phyloP scores from a whole-genome alignment of 2,329 filamentous ascomycete genomes.

The Beauveria sp. region DNA sequence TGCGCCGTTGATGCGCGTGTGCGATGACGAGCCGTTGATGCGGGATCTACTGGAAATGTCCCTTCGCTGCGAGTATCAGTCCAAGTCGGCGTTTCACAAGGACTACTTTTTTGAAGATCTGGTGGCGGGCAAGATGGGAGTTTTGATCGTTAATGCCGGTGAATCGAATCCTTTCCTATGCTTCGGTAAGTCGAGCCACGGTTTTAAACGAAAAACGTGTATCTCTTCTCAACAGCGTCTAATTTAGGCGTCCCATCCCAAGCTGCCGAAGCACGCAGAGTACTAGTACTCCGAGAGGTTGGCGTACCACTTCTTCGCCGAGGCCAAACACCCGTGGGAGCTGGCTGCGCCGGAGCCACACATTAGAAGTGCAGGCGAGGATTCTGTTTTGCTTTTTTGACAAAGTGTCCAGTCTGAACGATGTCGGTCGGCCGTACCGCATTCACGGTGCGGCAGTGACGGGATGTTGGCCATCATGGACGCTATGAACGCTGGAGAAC shows the following conservation, averaged over 20 bases:
- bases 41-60: constrained; percentile 11
- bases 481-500: neutral
- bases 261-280: constrained; percentile 21
- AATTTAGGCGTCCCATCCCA: constrained; percentile 21
- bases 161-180: constrained; percentile 14
- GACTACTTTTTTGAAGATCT: constrained; percentile 16
- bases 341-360: constrained; percentile 13
- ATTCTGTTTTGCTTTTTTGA: constrained; percentile 21
- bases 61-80: constrained; percentile 17
- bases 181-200: neutral
- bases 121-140: neutral
- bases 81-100: constrained; percentile 13
- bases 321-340: constrained; percentile 26
- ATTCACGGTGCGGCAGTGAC: neutral
- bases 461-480: neutral
- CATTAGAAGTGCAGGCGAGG: constrained; percentile 23
- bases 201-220: too few relatives aligned
- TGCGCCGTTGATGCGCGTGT: constrained; percentile 14
- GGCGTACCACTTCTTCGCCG: constrained; percentile 25
- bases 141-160: constrained; percentile 14
- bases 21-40: constrained; percentile 13
- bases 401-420: neutral
- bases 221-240: too few relatives aligned
- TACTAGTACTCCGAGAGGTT: constrained; percentile 26
- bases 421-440: neutral